A percentile compares a stretch with the other conserved stretches of the same genome.
phyloP scores from a whole-genome alignment of 106 monocot species.

The Iris macrosiphon region DNA sequence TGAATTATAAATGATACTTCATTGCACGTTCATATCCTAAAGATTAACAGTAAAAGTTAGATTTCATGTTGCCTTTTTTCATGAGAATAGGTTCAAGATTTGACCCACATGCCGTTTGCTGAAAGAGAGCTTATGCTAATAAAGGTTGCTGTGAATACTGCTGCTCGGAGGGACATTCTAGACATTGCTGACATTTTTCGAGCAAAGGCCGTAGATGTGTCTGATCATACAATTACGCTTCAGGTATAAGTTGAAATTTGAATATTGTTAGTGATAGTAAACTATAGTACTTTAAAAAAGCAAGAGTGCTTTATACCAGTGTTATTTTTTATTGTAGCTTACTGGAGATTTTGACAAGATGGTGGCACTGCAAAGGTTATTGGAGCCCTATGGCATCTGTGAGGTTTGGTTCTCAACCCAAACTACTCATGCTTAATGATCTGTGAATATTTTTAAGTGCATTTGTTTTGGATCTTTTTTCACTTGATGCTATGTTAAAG shows the following conservation, averaged over 20 bases:
- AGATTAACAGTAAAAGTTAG: neutral
- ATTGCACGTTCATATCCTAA: neutral
- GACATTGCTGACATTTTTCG: slow-evolving; percentile 87
- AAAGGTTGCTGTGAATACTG: slow-evolving; percentile 79
- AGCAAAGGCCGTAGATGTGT: slow-evolving; percentile 85
- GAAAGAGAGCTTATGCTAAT: slow-evolving; percentile 91
- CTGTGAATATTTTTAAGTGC: too few relatives aligned
- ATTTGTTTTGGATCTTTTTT: too few relatives aligned
- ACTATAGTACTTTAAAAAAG: too few relatives aligned
- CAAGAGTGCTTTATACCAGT: neutral
- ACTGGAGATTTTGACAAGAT: slow-evolving; percentile 90
- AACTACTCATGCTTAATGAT: neutral
- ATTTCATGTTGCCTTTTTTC: neutral
- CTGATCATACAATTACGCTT: slow-evolving; percentile 89
- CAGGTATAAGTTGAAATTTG: slow-evolving; percentile 39
- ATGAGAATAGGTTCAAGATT: slow-evolving; percentile 57
- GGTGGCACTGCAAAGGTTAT: slow-evolving; percentile 76
- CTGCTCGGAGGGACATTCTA: slow-evolving; percentile 73
- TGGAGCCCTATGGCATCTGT: slow-evolving; percentile 89
- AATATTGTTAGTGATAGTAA: too few relatives aligned
- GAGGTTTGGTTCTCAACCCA: slow-evolving; percentile 46
- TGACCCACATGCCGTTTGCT: slow-evolving; percentile 76
- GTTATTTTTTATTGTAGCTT: slow-evolving; percentile 34
- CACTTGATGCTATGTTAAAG: too few relatives aligned
- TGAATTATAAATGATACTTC: slow-evolving; percentile 8